Base-by-base conservation (phyloP, 257 asterid species). In the Datura wrightii region DNA sequence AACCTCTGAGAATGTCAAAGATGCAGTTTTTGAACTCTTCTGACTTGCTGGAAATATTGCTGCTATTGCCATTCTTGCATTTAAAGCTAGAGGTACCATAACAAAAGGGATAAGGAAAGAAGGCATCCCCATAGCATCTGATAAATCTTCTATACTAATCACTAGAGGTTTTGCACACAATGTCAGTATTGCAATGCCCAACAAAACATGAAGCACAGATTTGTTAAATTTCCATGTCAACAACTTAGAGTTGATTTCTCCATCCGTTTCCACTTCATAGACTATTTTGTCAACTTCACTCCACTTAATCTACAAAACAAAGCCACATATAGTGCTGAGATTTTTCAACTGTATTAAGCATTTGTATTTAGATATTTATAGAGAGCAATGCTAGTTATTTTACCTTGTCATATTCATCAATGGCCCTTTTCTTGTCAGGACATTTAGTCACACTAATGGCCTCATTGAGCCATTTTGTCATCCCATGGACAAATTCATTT, bases 1-100 rank as follows among this genome's bases (percentile, higher is more conserved):
- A 82, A 93, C 95, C 97, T 93, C 97, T 36, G 97, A 93, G 84
- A 93, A 91, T 87, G 95, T 93, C 89, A 93, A 90, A 54, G 97
- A 91, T 79, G 94, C 91, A 67, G 89, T 88, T 84, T 85, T 88
- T 83, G 85, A 70, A 19, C 85, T 91, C 90, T 90, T 92, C 36
- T 84, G 90, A 81, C 89, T 90, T 6, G 95, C 94, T 59, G 94
- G 92, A 69, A 88, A 87, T 48, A 92, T 19, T 41, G 97, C 93
- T 62, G 90, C 55, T 81, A 91, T 5, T 69, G 88, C 87, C 53
- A 87, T 87, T 82, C 92, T 88, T 31, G 89, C 90, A 83, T 93
- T 91, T 90, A 92, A 86, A 85, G 93, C 92, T 2, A 89, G 42
- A 2, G 95, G 92, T 1, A 92, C 92, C 11, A 89, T 86, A 31